These are phyloP conservation scores for Pelargonium australe DNA, from an alignment of 441 rosid genomes.

Conservation along the genomic window DNA sequence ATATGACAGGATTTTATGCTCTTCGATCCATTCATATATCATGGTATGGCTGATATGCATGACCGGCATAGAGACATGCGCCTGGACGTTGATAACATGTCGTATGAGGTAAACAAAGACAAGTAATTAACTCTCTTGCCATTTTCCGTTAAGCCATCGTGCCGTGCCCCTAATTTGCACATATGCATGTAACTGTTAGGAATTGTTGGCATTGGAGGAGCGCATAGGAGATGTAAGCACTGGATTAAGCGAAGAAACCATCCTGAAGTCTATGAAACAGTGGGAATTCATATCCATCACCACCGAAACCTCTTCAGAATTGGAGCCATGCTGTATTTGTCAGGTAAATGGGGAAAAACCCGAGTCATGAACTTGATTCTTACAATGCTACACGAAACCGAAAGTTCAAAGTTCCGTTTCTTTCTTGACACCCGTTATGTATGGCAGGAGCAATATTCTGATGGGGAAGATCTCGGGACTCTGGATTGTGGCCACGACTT, in stretches of 20 bases:
- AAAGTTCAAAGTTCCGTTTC: too few species aligned
- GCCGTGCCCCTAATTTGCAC: not conserved
- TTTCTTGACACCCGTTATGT: not conserved
- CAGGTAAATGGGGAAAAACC: slow-evolving; percentile 40
- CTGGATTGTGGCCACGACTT: slow-evolving; percentile 78
- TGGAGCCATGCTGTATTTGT: slow-evolving; percentile 79
- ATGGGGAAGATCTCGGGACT: slow-evolving; percentile 65
- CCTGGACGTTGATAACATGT: slow-evolving; percentile 94
- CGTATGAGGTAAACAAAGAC: slow-evolving; percentile 56
- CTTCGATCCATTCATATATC: slow-evolving; percentile 58
- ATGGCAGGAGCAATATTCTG: slow-evolving; percentile 59
- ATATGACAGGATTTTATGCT: slow-evolving; percentile 26
- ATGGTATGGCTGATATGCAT: slow-evolving; percentile 54
- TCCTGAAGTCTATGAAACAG: slow-evolving; percentile 51
- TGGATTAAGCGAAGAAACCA: slow-evolving; percentile 59
- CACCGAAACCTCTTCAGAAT: slow-evolving; percentile 29
- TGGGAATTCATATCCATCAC: slow-evolving; percentile 25
- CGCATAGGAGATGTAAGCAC: slow-evolving; percentile 80
- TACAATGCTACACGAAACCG: too few species aligned
- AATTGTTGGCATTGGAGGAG: slow-evolving; percentile 75
- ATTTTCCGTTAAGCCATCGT: not conserved
- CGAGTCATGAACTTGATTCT: too few species aligned
- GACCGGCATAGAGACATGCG: slow-evolving; percentile 95
- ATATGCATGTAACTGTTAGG: slow-evolving; percentile 29
- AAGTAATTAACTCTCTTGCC: not conserved